These are phyloP conservation scores for Rhizophlyctis rosea DNA, from an alignment of 192 early-diverging fungal genomes.

Conservation along the genomic window DNA sequence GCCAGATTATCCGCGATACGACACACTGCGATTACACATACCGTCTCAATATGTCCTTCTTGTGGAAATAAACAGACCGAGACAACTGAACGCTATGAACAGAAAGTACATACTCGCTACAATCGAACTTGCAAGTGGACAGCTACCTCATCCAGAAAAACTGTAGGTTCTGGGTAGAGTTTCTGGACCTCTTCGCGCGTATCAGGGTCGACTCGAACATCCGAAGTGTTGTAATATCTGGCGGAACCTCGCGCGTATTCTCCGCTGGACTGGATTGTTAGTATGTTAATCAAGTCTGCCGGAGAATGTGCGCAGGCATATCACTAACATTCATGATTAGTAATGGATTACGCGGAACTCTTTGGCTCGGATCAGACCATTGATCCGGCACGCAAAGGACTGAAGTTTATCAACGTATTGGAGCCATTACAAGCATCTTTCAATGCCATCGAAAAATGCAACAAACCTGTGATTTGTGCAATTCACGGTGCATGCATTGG, in stretches of 20 bases:
- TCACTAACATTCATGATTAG: not conserved
- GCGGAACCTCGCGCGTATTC: constrained; percentile 67
- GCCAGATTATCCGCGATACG: constrained; percentile 1
- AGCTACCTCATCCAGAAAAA: not conserved
- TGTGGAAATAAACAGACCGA: constrained; percentile 80
- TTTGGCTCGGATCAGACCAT: not conserved
- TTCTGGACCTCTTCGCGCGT: constrained; percentile 56
- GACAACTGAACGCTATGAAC: constrained; percentile 83
- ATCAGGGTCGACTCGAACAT: constrained; percentile 65
- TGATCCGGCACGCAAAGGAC: constrained; percentile 38
- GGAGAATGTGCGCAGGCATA: not conserved
- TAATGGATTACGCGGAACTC: not conserved
- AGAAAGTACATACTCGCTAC: constrained; percentile 35
- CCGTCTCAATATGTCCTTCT: constrained; percentile 53
- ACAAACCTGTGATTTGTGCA: constrained; percentile 86
- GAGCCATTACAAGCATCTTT: constrained; percentile 44
- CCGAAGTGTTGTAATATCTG: constrained; percentile 74
- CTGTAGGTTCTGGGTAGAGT: constrained; percentile 63
- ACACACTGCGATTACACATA: constrained; percentile 19
- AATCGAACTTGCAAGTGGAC: not conserved
- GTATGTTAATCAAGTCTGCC: constrained; percentile 10
- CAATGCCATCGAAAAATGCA: constrained; percentile 76
- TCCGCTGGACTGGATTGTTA: constrained; percentile 89
- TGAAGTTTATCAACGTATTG: constrained; percentile 30
- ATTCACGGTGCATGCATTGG: constrained; percentile 85